Evolutionary conservation across 495 filamentous ascomycete species (phyloP).

Genomic region (Cercophora sp.): DNA sequence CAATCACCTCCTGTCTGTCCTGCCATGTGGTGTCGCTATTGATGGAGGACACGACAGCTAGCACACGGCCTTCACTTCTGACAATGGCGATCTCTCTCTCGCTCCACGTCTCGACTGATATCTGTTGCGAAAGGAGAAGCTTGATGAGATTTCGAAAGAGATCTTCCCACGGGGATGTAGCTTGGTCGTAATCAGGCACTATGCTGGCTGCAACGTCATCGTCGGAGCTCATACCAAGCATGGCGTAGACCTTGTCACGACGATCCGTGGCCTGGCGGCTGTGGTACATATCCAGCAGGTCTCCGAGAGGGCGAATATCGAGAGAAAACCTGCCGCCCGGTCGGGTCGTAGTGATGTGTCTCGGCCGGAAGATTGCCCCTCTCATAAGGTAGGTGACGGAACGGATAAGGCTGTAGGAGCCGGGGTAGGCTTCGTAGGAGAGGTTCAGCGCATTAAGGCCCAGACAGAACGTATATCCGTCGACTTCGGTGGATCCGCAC

Average conservation of each 20-base stretch:
- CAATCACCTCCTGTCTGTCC: not conserved
- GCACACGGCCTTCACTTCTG: not conserved
- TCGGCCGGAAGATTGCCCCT: not conserved
- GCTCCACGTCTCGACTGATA: not conserved
- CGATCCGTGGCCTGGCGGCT: not conserved
- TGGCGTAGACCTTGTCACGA: not conserved
- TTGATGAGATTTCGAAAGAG: conserved; percentile 1
- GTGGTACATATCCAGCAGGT: conserved; percentile 1
- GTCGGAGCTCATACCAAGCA: not conserved
- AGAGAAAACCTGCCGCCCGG: not conserved
- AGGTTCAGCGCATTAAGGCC: not conserved
- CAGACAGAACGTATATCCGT: conserved; percentile 12
- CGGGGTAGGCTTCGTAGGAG: not conserved
- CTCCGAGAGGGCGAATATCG: not conserved
- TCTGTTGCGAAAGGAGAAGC: not conserved
- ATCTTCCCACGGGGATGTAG: not conserved
- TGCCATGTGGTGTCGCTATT: not conserved
- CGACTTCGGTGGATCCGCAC: conserved; percentile 12
- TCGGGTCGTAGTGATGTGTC: not conserved
- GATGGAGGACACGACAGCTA: not conserved
- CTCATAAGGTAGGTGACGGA: not conserved
- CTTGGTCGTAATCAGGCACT: not conserved
- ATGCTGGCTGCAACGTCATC: not conserved
- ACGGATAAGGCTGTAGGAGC: not conserved
- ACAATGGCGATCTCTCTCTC: not conserved